phyloP scores from a whole-genome alignment of 805 yeast genomes.

The Ogataea dorogensis region DNA sequence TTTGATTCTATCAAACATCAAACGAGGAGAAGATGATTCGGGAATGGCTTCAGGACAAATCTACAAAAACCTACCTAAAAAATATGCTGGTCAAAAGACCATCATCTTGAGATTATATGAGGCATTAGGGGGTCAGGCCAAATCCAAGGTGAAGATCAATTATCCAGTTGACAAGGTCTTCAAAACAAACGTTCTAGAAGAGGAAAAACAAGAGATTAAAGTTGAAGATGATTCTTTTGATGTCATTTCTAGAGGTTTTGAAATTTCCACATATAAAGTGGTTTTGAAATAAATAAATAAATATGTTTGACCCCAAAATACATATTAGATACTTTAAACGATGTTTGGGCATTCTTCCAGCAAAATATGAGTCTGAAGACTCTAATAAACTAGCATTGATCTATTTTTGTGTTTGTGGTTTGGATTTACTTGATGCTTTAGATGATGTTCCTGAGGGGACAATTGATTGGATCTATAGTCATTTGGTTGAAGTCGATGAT shows the following conservation, averaged over 20 bases:
- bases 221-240: conserved; percentile 30
- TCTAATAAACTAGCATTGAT: conserved; percentile 67
- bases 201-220: conserved; percentile 40
- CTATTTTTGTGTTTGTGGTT: conserved; percentile 66
- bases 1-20: conserved; percentile 70
- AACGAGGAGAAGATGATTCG: conserved; percentile 83
- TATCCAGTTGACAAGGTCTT: conserved; percentile 46
- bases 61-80: conserved; percentile 38
- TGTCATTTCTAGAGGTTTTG: conserved; percentile 68
- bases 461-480: conserved; percentile 46
- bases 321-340: conserved; percentile 33
- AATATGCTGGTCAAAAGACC: conserved; percentile 44
- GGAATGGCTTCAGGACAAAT: conserved; percentile 34
- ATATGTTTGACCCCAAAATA: conserved; percentile 18
- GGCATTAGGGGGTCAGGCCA: conserved; percentile 75
- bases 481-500: conserved; percentile 37
- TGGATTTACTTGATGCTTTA: conserved; percentile 41
- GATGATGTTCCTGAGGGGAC: conserved; percentile 35
- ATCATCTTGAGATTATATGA: conserved; percentile 80
- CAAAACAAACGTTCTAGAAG: conserved; percentile 61
- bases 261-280: conserved; percentile 64
- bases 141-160: conserved; percentile 48
- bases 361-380: conserved; percentile 60
- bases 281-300: conserved; percentile 30
- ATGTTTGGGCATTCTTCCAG: conserved; percentile 37